Evolutionary conservation across 257 asterid genomes (phyloP), one percentile per base, ranked within the genome.

Genomic region (Solanum dulcamara): DNA sequence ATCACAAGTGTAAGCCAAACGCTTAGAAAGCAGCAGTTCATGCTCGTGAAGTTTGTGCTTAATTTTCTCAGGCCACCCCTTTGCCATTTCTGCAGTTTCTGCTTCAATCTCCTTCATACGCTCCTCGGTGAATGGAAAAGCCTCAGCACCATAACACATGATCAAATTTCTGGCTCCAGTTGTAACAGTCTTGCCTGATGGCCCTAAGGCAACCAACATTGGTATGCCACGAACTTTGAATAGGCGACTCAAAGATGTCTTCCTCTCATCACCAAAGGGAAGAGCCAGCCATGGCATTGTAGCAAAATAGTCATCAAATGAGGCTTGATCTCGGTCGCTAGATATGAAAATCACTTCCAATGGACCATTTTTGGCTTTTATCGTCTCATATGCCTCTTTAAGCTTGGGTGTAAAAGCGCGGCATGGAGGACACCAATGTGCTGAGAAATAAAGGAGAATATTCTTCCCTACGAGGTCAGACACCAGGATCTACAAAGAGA

Each of bases 351-450:
- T 84, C n/a, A 96, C 91, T 86, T 95, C 98, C 26, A 96, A 86
- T 3, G 89, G 83, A 4, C 88, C 86, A 38, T 85, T 90, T 44
- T 91, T 89, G 33, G 88, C 86, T 82, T 94, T 95, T 87, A 96
- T 92, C 82, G 91, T 85, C 10, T 91, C 59, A 81, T 95, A 95
- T 2, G 94, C 92, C 85, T 93, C 77, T 35, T 82, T 70, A 81
- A 96, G 98, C 70, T 87, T 86, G 14, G 99, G 99, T 11, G 93
- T 90, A 88, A 96, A 95, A 33, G 96, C 97, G 6, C 96, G 97
- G 91, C 98, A 95, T 6, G 99, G 99, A 8, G 98, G 99, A 84
- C 98, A 96, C 99, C 98, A 96, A 44, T 96, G 97, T 33, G 98
- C 99, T 0, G 98, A 95, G 85, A 96, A 96, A 88, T 92, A 95